Percentiles rank a stretch among this genome's conserved stretches.
These are phyloP conservation scores for Alternaria arborescens DNA, from an alignment of 2,329 filamentous ascomycete genomes.

Conservation along the genomic window DNA sequence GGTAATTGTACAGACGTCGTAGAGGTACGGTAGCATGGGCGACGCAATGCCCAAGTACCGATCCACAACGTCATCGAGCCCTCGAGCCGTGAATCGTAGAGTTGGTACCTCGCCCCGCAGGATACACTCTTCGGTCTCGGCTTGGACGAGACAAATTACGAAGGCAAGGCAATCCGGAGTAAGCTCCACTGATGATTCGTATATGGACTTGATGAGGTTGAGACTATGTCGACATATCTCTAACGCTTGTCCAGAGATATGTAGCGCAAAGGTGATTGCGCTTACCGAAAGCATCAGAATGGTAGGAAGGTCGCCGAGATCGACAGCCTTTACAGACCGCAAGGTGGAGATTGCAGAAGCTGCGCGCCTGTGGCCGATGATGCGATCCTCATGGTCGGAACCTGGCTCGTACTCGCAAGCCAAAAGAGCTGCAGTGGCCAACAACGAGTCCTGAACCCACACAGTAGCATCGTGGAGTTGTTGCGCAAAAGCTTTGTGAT, in stretches of 20 bases:
- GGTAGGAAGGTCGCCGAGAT: neutral
- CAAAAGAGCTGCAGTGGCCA: constrained; percentile 12
- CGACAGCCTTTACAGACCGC: neutral
- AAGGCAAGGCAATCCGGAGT: constrained; percentile 8
- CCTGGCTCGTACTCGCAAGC: constrained; percentile 10
- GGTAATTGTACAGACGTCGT: constrained; percentile 9
- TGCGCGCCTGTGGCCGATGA: constrained; percentile 10
- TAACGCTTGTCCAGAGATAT: constrained; percentile 9
- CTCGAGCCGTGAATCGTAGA: neutral
- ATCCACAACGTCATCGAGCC: constrained; percentile 1
- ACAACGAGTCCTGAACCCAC: constrained; percentile 10
- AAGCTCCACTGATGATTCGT: neutral
- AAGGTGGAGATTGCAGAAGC: constrained; percentile 10
- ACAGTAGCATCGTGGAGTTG: constrained; percentile 8
- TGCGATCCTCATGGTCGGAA: neutral
- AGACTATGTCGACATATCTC: constrained; percentile 9
- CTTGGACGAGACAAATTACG: constrained; percentile 7
- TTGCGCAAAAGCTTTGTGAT: constrained; percentile 13
- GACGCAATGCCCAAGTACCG: constrained; percentile 12
- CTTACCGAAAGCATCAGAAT: constrained; percentile 10
- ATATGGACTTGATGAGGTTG: constrained; percentile 7
- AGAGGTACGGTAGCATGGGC: constrained; percentile 7
- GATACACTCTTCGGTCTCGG: constrained; percentile 10
- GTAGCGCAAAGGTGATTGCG: constrained; percentile 12
- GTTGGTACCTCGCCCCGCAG: constrained; percentile 9